phyloP scores from a whole-genome alignment of 1,139 yeast species.

The Kodamaea anthophila region DNA sequence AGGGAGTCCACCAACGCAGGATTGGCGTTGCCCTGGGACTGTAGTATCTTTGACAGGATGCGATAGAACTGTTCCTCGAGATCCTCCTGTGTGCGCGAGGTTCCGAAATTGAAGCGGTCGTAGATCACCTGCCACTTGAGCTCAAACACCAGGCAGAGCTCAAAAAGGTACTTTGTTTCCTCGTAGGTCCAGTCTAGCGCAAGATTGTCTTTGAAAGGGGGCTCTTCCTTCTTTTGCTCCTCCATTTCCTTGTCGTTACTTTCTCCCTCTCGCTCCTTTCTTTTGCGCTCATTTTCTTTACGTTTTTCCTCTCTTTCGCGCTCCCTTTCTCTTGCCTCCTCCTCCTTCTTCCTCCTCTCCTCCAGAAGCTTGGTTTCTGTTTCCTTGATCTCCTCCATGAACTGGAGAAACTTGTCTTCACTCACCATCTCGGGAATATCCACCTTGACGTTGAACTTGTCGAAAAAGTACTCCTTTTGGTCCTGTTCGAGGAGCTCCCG shows the following conservation, averaged over 20 bases:
- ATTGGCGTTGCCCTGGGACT: constrained; percentile 43
- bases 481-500: constrained; percentile 41
- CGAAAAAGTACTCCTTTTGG: constrained; percentile 58
- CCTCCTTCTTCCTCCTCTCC: constrained; percentile 16
- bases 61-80: constrained; percentile 75
- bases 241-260: constrained; percentile 5
- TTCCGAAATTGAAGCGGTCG: constrained; percentile 57
- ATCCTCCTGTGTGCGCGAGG: constrained; percentile 57
- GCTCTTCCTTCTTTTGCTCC: constrained; percentile 6
- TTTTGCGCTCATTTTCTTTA: constrained; percentile 4
- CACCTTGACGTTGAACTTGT: constrained; percentile 64
- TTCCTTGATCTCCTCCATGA: constrained; percentile 34
- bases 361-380: constrained; percentile 13
- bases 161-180: constrained; percentile 74
- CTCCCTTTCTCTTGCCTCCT: constrained; percentile 11
- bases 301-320: constrained; percentile 8
- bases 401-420: constrained; percentile 53
- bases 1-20: constrained; percentile 45
- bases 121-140: constrained; percentile 81
- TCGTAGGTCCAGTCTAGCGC: constrained; percentile 73
- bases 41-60: constrained; percentile 31
- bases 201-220: too few species aligned
- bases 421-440: constrained; percentile 66
- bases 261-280: constrained; percentile 6
- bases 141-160: constrained; percentile 66